Evolutionary conservation across 139 green algal genomes (phyloP).

Genomic region (Chlamydomonas sp.): DNA sequence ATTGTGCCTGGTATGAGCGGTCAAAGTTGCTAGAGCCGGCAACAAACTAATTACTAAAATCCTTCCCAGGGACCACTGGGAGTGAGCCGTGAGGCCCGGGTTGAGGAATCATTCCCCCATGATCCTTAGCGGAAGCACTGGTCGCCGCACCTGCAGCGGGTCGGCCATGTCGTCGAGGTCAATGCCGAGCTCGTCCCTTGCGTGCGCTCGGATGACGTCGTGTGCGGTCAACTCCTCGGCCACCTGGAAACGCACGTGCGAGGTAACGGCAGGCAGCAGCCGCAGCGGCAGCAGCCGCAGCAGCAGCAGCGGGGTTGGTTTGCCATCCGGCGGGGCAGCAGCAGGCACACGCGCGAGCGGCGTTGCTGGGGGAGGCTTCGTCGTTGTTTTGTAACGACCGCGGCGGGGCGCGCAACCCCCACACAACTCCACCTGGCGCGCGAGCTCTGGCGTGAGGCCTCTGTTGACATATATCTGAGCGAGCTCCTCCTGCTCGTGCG

Average conservation of each 20-base stretch:
- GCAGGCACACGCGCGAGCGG: too few relatives aligned
- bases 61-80: not conserved
- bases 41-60: not conserved
- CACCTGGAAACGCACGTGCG: slow-evolving; percentile 32
- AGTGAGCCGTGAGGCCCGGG: not conserved
- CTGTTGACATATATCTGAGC: slow-evolving; percentile 55
- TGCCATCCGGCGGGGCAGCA: too few relatives aligned
- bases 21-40: not conserved
- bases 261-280: not conserved
- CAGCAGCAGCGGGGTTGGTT: not conserved
- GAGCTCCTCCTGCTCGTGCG: slow-evolving; percentile 67
- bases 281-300: not conserved
- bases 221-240: slow-evolving; percentile 54
- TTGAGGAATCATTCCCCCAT: not conserved
- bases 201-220: slow-evolving; percentile 77
- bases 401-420: too few relatives aligned
- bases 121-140: not conserved
- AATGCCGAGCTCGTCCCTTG: slow-evolving; percentile 83
- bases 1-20: not conserved
- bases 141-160: slow-evolving; percentile 43
- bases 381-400: too few relatives aligned
- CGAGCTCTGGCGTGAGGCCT: slow-evolving; percentile 58
- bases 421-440: slow-evolving; percentile 24
- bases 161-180: slow-evolving; percentile 81
- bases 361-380: too few relatives aligned